Conservation (phyloP, 768 basidiomycete genomes). For the Russula brevipes region DNA sequence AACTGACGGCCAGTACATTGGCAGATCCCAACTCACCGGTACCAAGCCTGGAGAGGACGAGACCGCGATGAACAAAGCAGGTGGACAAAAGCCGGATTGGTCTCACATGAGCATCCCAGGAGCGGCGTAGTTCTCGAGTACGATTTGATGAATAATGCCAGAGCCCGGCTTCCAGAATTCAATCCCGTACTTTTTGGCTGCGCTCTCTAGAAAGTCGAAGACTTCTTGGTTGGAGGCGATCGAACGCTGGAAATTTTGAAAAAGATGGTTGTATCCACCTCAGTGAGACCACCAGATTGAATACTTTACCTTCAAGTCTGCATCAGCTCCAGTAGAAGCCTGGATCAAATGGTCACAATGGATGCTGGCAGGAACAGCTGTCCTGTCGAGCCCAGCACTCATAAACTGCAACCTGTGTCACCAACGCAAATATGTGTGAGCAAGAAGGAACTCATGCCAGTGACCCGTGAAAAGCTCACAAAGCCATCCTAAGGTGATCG, state of each 20-base stretch:
- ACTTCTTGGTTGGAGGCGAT: constrained; percentile 91
- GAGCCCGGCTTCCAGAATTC: constrained; percentile 98
- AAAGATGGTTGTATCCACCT: not conserved
- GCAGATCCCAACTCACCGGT: constrained; percentile 48
- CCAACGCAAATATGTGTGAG: not conserved
- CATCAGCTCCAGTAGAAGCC: constrained; percentile 80
- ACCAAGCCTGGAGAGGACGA: constrained; percentile 54
- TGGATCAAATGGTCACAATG: constrained; percentile 99
- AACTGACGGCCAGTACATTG: not conserved
- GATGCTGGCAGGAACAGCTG: constrained; percentile 85
- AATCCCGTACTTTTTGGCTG: constrained; percentile 85
- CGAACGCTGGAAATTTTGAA: constrained; percentile 51
- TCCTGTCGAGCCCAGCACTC: constrained; percentile 83
- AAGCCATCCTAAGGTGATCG: constrained; percentile 58
- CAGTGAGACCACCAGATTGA: not conserved
- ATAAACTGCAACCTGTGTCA: constrained; percentile 83
- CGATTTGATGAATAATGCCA: constrained; percentile 96
- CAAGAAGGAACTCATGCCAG: constrained; percentile 25
- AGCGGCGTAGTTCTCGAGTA: constrained; percentile 95
- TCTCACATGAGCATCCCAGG: constrained; percentile 87
- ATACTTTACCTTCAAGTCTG: constrained; percentile 67
- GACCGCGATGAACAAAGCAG: constrained; percentile 15
- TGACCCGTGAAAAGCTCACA: constrained; percentile 41
- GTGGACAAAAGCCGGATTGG: constrained; percentile 4
- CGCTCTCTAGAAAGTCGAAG: constrained; percentile 94